phyloP scores from a whole-genome alignment of 2,329 filamentous ascomycete genomes.

The Mycogone perniciosa region DNA sequence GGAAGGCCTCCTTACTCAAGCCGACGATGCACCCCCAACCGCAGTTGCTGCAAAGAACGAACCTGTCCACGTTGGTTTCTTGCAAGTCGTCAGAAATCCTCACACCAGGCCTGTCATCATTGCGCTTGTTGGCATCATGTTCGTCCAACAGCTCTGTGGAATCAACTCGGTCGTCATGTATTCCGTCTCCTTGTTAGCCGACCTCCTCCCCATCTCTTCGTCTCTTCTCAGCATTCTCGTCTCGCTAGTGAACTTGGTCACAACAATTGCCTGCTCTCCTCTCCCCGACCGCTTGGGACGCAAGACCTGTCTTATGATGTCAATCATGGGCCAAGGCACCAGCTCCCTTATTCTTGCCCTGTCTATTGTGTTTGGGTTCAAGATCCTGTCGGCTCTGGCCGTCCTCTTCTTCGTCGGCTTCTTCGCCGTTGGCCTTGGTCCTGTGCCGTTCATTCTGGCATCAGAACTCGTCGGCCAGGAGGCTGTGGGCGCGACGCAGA shows the following conservation, averaged over 20 bases:
- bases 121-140: conserved; percentile 84
- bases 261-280: conserved; percentile 74
- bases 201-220: conserved; percentile 74
- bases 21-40: conserved; percentile 15
- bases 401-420: conserved; percentile 82
- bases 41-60: conserved; percentile 11
- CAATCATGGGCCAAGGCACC: conserved; percentile 76
- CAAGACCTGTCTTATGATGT: conserved; percentile 76
- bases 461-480: conserved; percentile 86
- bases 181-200: conserved; percentile 80
- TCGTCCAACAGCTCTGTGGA: conserved; percentile 84
- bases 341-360: conserved; percentile 72
- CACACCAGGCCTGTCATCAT: conserved; percentile 67
- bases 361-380: conserved; percentile 67
- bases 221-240: conserved; percentile 81
- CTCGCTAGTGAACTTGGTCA: conserved; percentile 77
- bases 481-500: conserved; percentile 86
- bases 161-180: conserved; percentile 99
- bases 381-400: conserved; percentile 71
- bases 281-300: conserved; percentile 83
- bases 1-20: conserved; percentile 55
- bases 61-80: conserved; percentile 48
- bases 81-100: conserved; percentile 60
- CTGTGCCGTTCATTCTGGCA: conserved; percentile 89
- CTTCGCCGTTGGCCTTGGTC: conserved; percentile 86